Percentiles rank a stretch among this genome's conserved stretches.
These are phyloP conservation scores for Effrenium voratum DNA, from an alignment of 73 alveolate genomes.

Conservation along the genomic window DNA sequence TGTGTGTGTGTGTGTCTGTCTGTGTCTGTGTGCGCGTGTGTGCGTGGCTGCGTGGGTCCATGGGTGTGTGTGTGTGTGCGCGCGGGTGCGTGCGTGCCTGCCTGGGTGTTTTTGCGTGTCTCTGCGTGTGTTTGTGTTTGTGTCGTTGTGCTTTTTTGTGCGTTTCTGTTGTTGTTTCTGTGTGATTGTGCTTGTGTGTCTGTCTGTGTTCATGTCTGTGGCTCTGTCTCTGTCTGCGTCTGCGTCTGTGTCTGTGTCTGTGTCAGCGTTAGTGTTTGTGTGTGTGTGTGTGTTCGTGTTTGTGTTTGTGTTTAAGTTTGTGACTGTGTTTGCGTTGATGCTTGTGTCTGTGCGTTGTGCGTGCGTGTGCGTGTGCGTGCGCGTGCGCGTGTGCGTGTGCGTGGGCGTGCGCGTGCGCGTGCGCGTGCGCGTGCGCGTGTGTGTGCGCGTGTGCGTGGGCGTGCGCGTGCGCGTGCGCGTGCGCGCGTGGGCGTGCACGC, in stretches of 20 bases:
- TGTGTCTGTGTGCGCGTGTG: too few relatives aligned
- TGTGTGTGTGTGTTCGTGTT: neutral
- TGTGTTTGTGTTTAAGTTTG: neutral
- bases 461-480: neutral
- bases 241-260: too few relatives aligned
- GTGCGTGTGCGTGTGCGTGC: constrained; percentile 35
- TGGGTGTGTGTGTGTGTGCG: too few relatives aligned
- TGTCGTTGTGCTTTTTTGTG: neutral
- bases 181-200: neutral
- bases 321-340: neutral
- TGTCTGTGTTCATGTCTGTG: neutral
- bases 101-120: neutral
- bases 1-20: too few relatives aligned
- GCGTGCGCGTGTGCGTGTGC: constrained; percentile 49
- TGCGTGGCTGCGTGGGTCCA: too few relatives aligned
- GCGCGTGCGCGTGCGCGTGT: constrained; percentile 24
- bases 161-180: neutral
- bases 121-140: neutral
- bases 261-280: neutral
- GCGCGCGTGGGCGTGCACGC: neutral
- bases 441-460: constrained; percentile 1
- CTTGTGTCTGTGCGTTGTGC: neutral
- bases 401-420: constrained; percentile 13
- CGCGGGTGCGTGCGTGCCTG: neutral
- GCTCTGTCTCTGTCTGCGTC: too few relatives aligned